Base-by-base conservation (phyloP, 805 yeast species). In the Zygoascus flipseniorum region DNA sequence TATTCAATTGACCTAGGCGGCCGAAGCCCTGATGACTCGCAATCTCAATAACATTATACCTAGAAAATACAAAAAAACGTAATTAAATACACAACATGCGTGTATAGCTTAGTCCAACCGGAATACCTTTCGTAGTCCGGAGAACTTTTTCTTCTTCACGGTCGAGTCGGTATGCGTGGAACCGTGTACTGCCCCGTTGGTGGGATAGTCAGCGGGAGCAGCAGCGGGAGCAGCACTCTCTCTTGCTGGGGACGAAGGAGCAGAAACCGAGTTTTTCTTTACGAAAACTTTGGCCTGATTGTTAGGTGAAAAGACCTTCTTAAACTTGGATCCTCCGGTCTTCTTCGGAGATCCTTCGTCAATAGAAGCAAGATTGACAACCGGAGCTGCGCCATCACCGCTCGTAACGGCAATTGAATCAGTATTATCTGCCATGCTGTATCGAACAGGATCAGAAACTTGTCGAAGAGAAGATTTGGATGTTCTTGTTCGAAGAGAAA, bases 251-350 rank as follows among this genome's bases (percentile, higher is more conserved):
- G 50, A 18, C 9, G 39, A 31, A 5, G 39, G 19, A 8, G 23
- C 19, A 14, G 20, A 37, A 2, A 18, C 16, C 4, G 16, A 37
- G 58, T 47, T 49, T 43, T 53, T 54, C 44, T 58, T 57, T 39
- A 65, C 54, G 23, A 64, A 54, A 39, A 58, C 54, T 52, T 58
- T 61, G 43, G 65, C 68, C 19, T 62, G 60, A 13, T 60, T 58
- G 41, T 53, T 55, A 1, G 69, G 69, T n/a, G 67, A 62, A 54
- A 65, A 65, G 47, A 65, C 60, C 13, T 56, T 55, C 42, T 58
- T 58, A 14, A 65, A 46, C 19, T 18, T 48, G 37, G 31, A 19
- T 14, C 51, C 43, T 20, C 44, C 44, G 13, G 20, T 18, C 26
- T 42, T 42, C 39, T n/a, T 35, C 4, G 39, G 39, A 11, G 39